phyloP scores from a whole-genome alignment of 2,329 filamentous ascomycete species.

The Pseudogymnoascus sp. region DNA sequence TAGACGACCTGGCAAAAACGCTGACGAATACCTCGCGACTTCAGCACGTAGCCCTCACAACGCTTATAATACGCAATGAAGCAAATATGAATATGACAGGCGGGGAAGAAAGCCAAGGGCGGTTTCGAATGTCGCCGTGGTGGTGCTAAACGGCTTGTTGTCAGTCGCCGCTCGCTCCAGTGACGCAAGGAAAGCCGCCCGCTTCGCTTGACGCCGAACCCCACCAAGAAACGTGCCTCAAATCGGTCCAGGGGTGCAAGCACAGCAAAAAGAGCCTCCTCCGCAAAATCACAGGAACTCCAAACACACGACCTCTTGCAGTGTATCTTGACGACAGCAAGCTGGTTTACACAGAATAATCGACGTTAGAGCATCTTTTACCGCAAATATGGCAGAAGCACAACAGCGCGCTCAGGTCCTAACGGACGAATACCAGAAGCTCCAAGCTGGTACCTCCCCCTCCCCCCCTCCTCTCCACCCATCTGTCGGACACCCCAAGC shows the following conservation, averaged over 20 bases:
- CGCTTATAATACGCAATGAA: neutral
- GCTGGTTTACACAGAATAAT: too few species aligned
- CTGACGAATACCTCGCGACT: neutral
- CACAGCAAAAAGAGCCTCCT: neutral
- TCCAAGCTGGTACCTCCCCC: constrained; percentile 63
- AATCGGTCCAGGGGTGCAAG: neutral
- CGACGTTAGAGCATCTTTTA: too few species aligned
- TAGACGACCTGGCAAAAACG: neutral
- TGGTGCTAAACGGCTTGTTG: neutral
- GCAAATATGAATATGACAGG: neutral
- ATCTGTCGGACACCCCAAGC: neutral
- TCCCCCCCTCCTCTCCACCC: neutral
- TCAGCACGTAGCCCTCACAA: neutral
- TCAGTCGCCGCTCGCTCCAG: neutral
- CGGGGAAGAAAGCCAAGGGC: neutral
- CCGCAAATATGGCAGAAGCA: constrained; percentile 54
- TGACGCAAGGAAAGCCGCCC: neutral
- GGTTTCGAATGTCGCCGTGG: neutral
- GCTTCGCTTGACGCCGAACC: neutral
- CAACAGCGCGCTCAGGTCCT: constrained; percentile 75
- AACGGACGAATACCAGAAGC: constrained; percentile 78
- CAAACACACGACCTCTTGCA: neutral
- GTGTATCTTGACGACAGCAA: neutral
- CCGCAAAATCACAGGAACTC: neutral
- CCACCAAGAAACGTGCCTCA: neutral